phyloP scores from a whole-genome alignment of 768 basidiomycete genomes.

The Suillus occidentalis region DNA sequence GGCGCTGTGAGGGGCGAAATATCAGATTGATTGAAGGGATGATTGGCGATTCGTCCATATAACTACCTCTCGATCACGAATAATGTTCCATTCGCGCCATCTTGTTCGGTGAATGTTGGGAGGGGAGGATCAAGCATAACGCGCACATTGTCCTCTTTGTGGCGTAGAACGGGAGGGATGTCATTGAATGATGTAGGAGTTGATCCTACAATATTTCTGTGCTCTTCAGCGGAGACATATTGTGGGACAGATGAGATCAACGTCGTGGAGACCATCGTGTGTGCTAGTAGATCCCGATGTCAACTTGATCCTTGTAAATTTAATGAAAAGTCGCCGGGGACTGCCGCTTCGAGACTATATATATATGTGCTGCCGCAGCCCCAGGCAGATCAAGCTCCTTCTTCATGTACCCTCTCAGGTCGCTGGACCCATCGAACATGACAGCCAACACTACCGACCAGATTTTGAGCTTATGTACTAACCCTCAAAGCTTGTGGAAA shows the following conservation, averaged over 20 bases:
- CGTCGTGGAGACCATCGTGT: slow-evolving; percentile 1
- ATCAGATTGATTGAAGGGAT: slow-evolving; percentile 5
- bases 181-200: slow-evolving; percentile 84
- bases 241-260: neutral
- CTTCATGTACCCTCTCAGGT: neutral
- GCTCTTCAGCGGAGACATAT: neutral
- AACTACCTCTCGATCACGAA: slow-evolving; percentile 85
- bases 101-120: slow-evolving; percentile 54
- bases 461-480: too few species aligned
- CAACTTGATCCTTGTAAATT: neutral
- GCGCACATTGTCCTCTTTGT: slow-evolving; percentile 70
- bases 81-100: slow-evolving; percentile 61
- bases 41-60: slow-evolving; percentile 6
- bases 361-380: neutral
- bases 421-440: neutral
- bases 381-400: too few species aligned
- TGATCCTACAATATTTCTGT: slow-evolving; percentile 45
- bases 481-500: too few species aligned
- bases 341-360: neutral
- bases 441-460: too few species aligned
- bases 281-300: neutral
- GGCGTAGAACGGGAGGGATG: slow-evolving; percentile 80
- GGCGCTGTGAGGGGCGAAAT: slow-evolving; percentile 43
- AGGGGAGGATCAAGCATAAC: slow-evolving; percentile 69
- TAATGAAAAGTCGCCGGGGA: neutral